phyloP scores from a whole-genome alignment of 2,329 filamentous ascomycete genomes.

The Calonectria naviculata region DNA sequence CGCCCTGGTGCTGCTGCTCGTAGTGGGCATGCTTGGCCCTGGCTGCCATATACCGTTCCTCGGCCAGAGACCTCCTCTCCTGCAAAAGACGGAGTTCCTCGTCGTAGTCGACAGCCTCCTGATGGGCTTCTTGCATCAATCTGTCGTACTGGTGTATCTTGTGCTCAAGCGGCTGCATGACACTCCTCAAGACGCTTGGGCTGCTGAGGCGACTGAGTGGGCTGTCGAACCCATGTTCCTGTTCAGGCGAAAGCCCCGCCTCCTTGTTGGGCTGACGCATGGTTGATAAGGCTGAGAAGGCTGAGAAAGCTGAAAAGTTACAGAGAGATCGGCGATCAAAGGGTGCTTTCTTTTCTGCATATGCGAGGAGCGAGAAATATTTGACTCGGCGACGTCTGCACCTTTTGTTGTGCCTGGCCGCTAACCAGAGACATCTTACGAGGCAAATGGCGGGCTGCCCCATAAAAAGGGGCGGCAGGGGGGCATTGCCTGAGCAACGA shows the following conservation, averaged over 20 bases:
- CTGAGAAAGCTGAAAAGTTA: too few relatives aligned
- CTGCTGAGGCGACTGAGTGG: constrained; percentile 51
- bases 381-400: background rate
- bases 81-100: constrained; percentile 52
- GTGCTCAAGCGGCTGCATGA: constrained; percentile 54
- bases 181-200: constrained; percentile 51
- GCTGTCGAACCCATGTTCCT: background rate
- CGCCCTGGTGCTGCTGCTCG: constrained; percentile 51
- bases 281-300: background rate
- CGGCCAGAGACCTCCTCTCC: constrained; percentile 49
- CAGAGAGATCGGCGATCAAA: background rate
- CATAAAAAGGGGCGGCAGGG: background rate
- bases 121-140: constrained; percentile 51
- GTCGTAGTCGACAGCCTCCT: constrained; percentile 51
- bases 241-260: background rate
- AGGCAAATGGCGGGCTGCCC: background rate
- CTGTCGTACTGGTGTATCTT: constrained; percentile 53
- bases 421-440: background rate
- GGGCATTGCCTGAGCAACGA: constrained; percentile 2
- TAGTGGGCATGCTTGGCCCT: constrained; percentile 56
- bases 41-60: constrained; percentile 52
- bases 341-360: background rate
- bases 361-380: constrained; percentile 6
- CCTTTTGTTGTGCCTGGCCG: background rate
- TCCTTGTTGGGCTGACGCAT: background rate